Evolutionary conservation across 2,329 filamentous ascomycete genomes (phyloP).

Genomic region (Alternaria sp.): DNA sequence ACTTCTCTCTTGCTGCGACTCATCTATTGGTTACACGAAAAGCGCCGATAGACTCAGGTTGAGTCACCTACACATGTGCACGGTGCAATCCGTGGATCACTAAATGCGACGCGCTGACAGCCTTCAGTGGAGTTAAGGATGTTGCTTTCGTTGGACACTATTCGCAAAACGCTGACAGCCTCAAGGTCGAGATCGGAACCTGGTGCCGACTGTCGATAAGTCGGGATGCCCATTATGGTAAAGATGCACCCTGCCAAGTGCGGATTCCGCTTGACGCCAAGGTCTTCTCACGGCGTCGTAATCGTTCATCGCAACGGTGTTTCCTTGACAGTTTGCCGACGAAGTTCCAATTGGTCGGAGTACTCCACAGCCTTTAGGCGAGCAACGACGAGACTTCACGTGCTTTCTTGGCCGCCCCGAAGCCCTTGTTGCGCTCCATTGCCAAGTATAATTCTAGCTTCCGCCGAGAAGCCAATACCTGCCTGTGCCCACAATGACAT

Average conservation of each 20-base stretch:
- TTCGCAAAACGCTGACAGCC: not conserved
- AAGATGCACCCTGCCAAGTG: constrained; percentile 22
- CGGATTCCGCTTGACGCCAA: constrained; percentile 22
- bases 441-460: constrained; percentile 28
- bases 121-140: not conserved
- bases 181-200: constrained; percentile 11
- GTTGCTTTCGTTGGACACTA: not conserved
- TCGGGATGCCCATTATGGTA: constrained; percentile 17
- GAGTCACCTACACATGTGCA: not conserved
- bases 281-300: constrained; percentile 8
- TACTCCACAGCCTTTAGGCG: constrained; percentile 1
- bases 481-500: constrained; percentile 42
- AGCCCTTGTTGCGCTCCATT: constrained; percentile 21
- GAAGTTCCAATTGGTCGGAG: constrained; percentile 12
- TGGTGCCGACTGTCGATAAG: constrained; percentile 12
- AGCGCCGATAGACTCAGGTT: not conserved
- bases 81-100: not conserved
- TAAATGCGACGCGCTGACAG: not conserved
- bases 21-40: not conserved
- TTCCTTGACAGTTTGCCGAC: not conserved
- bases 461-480: constrained; percentile 30
- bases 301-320: constrained; percentile 11
- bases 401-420: constrained; percentile 20
- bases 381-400: constrained; percentile 10
- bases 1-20: not conserved